Base-by-base conservation (phyloP, 1,139 yeast species). In the Sugiyamaella xylanicola region DNA sequence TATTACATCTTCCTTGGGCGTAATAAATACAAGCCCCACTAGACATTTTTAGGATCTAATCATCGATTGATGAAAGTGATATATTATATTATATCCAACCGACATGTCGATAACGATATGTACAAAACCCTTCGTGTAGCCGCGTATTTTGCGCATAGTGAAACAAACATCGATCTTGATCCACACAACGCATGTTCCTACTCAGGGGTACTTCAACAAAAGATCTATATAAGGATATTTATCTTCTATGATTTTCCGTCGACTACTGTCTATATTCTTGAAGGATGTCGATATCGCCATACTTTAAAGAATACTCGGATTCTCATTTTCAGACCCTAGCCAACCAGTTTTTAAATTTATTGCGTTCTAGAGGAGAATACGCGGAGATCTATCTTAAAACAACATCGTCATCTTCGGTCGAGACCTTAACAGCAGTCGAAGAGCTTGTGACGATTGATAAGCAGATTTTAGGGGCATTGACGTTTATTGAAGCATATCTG, bases 1-100 rank as follows among this genome's bases (percentile, higher is more conserved):
- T 63, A 13, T 55, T 39, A 49, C 67, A 64, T 13, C 55, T 61
- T 8, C 66, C 66, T 55, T 22, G 51, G 5, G 54, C 49, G 40
- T 56, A 61, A 41, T 40, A 61, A 22, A 52, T 58, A 45, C 64
- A 61, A 17, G 61, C 54, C n/a, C 53, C 54, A 16, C 29, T 32
- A 1, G 50, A 21, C 50, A 51, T 43, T 13, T 13, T 21, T 25
- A 22, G 8, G 13, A 32, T 8, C 37, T 32, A 9, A 9, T 25
- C 8, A 9, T 25, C 8, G 29, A 25, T n/a, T n/a, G 35, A 5
- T 19, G 45, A 41, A n/a, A 13, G 7, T 41, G 22, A 21, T 41
- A 17, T 25, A n/a, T n/a, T n/a, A n/a, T n/a, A n/a, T n/a, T n/a
- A n/a, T n/a, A n/a, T n/a, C n/a, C n/a, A n/a, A n/a, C n/a, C n/a